Base-by-base conservation (phyloP, 805 yeast species). In the Candida montana region DNA sequence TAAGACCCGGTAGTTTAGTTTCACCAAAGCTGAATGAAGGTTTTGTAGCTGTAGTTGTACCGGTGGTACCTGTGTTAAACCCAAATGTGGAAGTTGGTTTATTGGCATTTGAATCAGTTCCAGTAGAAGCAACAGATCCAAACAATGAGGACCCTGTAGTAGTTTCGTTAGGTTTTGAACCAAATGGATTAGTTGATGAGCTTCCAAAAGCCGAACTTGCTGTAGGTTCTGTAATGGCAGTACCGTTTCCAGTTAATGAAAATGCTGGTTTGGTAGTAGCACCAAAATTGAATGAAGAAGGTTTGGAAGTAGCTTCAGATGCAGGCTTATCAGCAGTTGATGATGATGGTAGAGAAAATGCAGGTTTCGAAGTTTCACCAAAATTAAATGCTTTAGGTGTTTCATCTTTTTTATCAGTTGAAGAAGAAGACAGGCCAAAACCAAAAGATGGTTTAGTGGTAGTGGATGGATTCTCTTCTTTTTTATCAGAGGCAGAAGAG, bases 381-480 rank as follows among this genome's bases (percentile, higher is more conserved):
- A 40, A 31, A 12, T 24, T 23, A 26, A 37, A 20, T 26, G 36
- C 29, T 13, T 36, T 33, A 9, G 30, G 12, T 18, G 36, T 16
- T 8, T 28, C 35, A n/a, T 37, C 21, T 7, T 21, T 28, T n/a
- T 27, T 27, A 5, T 37, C 33, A n/a, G 41, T 23, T 17, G 27
- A 6, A 5, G 43, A 19, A 6, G 36, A 20, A n/a, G 36, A 33
- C 11, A 42, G 28, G 12, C 48, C 50, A 31, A 44, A 41, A 7
- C 13, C 21, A 32, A 45, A 42, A 3, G 40, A n/a, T 13, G 41
- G 32, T 21, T 40, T 17, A 18, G 35, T 4, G 12, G 29, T 17
- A 18, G 41, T n/a, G 5, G 18, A 15, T 5, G 13, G 30, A 17
- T 20, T 26, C 18, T 35, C 41, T 29, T 40, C 27, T 16, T 31